These are phyloP conservation scores for Mycosarcoma mackinlayi DNA, from an alignment of 1,284 basidiomycete species.

Conservation along the genomic window DNA sequence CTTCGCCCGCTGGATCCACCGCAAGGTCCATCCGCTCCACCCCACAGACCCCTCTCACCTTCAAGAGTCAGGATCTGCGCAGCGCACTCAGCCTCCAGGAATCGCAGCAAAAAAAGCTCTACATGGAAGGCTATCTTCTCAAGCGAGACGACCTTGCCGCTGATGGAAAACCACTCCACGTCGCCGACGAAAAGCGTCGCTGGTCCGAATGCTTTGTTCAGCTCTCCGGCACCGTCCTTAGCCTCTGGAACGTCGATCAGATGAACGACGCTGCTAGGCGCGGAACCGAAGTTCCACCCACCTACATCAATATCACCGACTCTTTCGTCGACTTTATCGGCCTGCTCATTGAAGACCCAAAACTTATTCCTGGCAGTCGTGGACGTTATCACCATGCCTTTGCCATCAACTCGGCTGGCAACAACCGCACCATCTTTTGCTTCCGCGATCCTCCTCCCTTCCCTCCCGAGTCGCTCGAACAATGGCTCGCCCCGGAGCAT, in stretches of 20 bases:
- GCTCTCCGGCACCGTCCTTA: conserved; percentile 89
- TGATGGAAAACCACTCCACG: conserved; percentile 62
- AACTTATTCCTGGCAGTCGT: conserved; percentile 70
- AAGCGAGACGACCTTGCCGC: conserved; percentile 61
- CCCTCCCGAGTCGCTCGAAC: conserved; percentile 54
- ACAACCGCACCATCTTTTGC: conserved; percentile 86
- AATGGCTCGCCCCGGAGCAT: conserved; percentile 53
- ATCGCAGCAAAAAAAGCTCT: conserved; percentile 62
- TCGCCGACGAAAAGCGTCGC: conserved; percentile 51
- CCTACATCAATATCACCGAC: conserved; percentile 87
- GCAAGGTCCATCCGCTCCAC: conserved; percentile 52
- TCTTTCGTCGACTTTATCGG: conserved; percentile 74
- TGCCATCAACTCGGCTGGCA: conserved; percentile 92
- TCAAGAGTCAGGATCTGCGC: conserved; percentile 64
- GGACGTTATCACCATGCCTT: conserved; percentile 77
- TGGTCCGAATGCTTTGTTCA: conserved; percentile 75
- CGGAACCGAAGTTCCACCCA: conserved; percentile 83
- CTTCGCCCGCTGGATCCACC: conserved; percentile 52
- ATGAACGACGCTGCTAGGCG: conserved; percentile 82
- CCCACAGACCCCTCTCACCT: conserved; percentile 57
- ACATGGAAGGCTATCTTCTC: conserved; percentile 68
- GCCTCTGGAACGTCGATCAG: conserved; percentile 87
- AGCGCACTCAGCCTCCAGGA: conserved; percentile 64
- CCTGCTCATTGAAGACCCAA: conserved; percentile 71
- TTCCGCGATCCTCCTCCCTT: conserved; percentile 58